These are phyloP conservation scores for Rostrohypoxylon terebratum DNA, from an alignment of 495 filamentous ascomycete species.

Conservation along the genomic window DNA sequence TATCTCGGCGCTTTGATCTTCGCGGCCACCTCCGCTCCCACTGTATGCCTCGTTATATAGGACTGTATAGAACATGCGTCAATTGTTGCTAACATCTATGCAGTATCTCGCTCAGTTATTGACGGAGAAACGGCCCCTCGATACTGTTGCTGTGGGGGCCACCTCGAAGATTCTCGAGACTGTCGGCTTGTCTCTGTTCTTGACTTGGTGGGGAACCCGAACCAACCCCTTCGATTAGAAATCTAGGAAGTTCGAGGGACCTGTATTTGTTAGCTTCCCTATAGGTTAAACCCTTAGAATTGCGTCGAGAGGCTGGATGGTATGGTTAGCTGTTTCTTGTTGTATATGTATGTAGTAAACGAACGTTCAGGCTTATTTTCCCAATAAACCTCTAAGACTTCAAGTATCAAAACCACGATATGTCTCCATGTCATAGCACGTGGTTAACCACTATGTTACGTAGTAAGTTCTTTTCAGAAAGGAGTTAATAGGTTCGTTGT, in stretches of 20 bases:
- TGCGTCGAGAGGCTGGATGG: constrained; percentile 8
- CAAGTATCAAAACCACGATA: background rate
- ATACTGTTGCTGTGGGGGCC: constrained; percentile 87
- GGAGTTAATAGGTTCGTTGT: constrained; percentile 16
- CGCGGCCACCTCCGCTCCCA: constrained; percentile 87
- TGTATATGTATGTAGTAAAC: constrained; percentile 32
- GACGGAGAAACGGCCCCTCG: constrained; percentile 89
- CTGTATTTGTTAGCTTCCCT: constrained; percentile 41
- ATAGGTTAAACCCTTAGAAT: background rate
- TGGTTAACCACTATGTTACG: background rate
- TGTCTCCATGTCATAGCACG: background rate
- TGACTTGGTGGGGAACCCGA: constrained; percentile 97
- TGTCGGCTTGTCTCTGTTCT: constrained; percentile 87
- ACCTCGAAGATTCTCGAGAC: constrained; percentile 90
- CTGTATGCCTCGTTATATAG: constrained; percentile 67
- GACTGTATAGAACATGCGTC: background rate
- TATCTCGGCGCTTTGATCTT: constrained; percentile 94
- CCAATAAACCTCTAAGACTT: background rate
- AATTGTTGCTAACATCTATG: constrained; percentile 3
- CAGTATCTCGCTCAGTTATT: constrained; percentile 88
- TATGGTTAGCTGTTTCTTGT: background rate
- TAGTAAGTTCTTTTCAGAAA: background rate
- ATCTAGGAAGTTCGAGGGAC: constrained; percentile 16
- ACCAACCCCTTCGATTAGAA: constrained; percentile 81
- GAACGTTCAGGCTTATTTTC: constrained; percentile 6